Evolutionary conservation across 495 filamentous ascomycete genomes (phyloP), one percentile per base, ranked within the genome.

Genomic region (Alectoria sarmentosa): DNA sequence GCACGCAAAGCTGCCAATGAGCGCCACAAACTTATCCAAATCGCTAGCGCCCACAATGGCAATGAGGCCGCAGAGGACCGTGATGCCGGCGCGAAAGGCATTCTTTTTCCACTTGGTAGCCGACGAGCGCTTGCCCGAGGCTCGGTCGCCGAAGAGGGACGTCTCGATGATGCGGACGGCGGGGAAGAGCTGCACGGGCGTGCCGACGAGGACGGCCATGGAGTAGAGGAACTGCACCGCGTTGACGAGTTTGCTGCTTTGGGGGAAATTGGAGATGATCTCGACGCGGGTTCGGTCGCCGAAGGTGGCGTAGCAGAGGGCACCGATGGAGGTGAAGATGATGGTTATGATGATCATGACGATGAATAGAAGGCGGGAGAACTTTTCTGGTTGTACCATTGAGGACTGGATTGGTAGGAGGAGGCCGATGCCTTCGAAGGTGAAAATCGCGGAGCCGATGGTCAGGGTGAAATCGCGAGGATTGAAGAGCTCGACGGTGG

Each of bases 41-140:
- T 87, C 83, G 8, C 77, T 80, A 0, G 85, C 82, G 5, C 85
- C 84, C 0, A 78, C 13, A 8, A 82, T 76, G 4, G 83, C 75
- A 37, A 87, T 76, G 14, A 74, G 68, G 4, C 79, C 82, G 52
- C 83, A 84, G 3, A 80, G 5, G 1, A 78, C 60, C 14, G 85
- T 80, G 13, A 86, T 58, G 0, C 46, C 67, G 0, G 80, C 67
- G 4, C 85, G 78, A 61, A 88, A 83, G 5, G 68, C 75, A 63
- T 88, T 88, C 79, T 88, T 88, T 70, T 82, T 83, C 85, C 85
- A 88, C 68, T 88, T 88, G 46, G 78, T 86, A 23, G 69, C 67
- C 17, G 69, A 63, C 60, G 76, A 79, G 36, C 73, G 75, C 71
- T 83, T 87, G 4, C 85, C 85, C 2, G 85, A 86, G 10, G 69